Evolutionary conservation across 306 rosid genomes (phyloP).

Genomic region (Cucumis sativus): Cucumber_9930_V3 NC_026655.2:23942001-23942500

Average conservation of each 20-base stretch:
- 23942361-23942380: slow-evolving; percentile 17
- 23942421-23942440: slow-evolving; percentile 10
- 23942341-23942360: slow-evolving; percentile 85
- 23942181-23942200: slow-evolving; percentile 85
- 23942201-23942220: slow-evolving; percentile 92
- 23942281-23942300: slow-evolving; percentile 96
- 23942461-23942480: slow-evolving; percentile 21
- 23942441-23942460: slow-evolving; percentile 13
- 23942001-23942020: not conserved
- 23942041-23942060: not conserved
- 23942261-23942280: slow-evolving; percentile 94
- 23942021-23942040: not conserved
- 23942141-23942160: slow-evolving; percentile 16
- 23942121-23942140: slow-evolving; percentile 9
- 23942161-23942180: slow-evolving; percentile 80
- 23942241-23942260: slow-evolving; percentile 92
- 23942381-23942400: slow-evolving; percentile 6
- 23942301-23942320: slow-evolving; percentile 93
- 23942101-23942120: not conserved
- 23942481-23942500: slow-evolving; percentile 65
- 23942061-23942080: not conserved
- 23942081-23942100: not conserved
- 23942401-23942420: not conserved
- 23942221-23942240: slow-evolving; percentile 93
- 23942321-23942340: slow-evolving; percentile 85